A percentile compares a stretch with the other conserved stretches of the same genome.
These are phyloP conservation scores for Trichoderma erinaceum DNA, from an alignment of 495 filamentous ascomycete genomes.

Conservation along the genomic window DNA sequence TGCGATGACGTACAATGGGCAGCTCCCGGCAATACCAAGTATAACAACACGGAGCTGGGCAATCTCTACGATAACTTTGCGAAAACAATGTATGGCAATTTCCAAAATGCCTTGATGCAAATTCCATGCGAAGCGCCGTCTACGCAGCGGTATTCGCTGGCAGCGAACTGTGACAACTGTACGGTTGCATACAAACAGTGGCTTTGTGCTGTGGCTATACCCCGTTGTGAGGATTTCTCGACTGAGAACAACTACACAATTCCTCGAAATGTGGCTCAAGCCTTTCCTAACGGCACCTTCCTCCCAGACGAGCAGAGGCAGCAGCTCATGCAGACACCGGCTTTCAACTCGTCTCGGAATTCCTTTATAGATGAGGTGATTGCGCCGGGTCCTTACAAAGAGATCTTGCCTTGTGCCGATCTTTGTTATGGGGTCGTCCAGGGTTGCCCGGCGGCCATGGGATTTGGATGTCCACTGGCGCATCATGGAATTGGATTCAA, in stretches of 20 bases:
- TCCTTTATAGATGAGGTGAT: constrained; percentile 62
- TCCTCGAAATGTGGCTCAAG: constrained; percentile 58
- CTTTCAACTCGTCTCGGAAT: constrained; percentile 57
- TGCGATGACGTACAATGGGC: constrained; percentile 85
- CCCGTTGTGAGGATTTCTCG: constrained; percentile 79
- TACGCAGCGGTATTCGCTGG: constrained; percentile 69
- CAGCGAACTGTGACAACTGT: constrained; percentile 68
- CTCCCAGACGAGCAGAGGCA: constrained; percentile 27
- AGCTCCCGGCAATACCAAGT: constrained; percentile 69
- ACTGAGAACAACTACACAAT: constrained; percentile 50
- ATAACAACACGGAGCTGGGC: constrained; percentile 46
- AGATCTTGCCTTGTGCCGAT: constrained; percentile 78
- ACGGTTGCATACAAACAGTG: constrained; percentile 77
- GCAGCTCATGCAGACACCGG: constrained; percentile 20
- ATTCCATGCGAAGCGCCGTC: constrained; percentile 72
- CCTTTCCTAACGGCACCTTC: constrained; percentile 59
- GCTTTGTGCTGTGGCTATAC: constrained; percentile 91
- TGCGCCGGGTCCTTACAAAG: constrained; percentile 85
- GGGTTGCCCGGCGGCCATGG: constrained; percentile 73
- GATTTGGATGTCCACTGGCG: constrained; percentile 67
- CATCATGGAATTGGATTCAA: constrained; percentile 43
- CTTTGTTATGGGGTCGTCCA: constrained; percentile 78
- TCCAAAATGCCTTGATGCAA: constrained; percentile 73
- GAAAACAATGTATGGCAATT: constrained; percentile 57
- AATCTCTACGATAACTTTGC: constrained; percentile 66